Percentiles rank a stretch among this genome's conserved stretches.
Evolutionary conservation across 208 protist genomes (phyloP).

Genomic region (Trypanosoma vivax): DNA sequence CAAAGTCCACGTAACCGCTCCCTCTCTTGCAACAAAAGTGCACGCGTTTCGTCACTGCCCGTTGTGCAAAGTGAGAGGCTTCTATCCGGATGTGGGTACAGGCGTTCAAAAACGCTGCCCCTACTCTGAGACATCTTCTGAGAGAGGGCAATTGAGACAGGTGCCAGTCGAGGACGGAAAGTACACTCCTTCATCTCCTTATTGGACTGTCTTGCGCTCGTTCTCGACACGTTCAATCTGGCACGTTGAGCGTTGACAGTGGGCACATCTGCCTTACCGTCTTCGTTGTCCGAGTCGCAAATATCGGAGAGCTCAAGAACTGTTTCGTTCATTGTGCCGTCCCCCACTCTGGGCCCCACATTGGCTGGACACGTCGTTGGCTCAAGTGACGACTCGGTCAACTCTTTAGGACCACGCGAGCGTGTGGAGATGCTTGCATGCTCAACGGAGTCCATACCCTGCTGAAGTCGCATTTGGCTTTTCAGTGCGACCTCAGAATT

Average conservation of each 20-base stretch:
- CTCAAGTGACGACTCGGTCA: no score
- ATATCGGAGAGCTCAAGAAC: conserved; percentile 16
- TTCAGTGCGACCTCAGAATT: no score
- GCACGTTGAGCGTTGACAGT: no score
- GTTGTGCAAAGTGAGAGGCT: conserved; percentile 19
- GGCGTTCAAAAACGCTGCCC: conserved; percentile 50
- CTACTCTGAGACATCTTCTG: background rate
- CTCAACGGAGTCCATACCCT: no score
- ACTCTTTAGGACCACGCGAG: no score
- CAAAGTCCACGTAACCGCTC: conserved; percentile 32
- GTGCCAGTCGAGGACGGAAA: conserved; percentile 62
- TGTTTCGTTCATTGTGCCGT: background rate
- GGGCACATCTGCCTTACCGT: no score
- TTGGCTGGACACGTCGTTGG: no score
- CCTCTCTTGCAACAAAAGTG: conserved; percentile 32
- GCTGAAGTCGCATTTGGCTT: no score
- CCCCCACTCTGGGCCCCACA: no score
- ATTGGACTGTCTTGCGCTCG: no score
- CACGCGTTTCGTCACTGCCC: conserved; percentile 25
- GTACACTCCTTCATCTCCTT: conserved; percentile 59
- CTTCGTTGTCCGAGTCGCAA: background rate
- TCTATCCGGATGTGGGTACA: conserved; percentile 46
- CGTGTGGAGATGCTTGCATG: no score
- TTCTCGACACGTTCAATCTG: no score
- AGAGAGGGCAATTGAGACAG: conserved; percentile 40